These are phyloP conservation scores for Nelumbo lutea DNA, from an alignment of 164 flowering plant species.

Conservation along the genomic window DNA sequence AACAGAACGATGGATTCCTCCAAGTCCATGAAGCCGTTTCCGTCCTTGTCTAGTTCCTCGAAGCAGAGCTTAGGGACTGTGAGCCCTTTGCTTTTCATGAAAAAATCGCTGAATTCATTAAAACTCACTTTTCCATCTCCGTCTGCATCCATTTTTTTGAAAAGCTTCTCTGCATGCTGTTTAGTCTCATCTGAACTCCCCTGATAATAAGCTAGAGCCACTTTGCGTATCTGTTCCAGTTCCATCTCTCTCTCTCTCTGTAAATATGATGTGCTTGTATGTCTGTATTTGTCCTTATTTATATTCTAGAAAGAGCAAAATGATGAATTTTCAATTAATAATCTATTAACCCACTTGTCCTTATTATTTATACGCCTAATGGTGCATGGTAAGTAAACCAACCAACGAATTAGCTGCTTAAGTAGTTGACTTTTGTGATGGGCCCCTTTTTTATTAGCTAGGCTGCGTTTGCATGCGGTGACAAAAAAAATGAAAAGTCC, in stretches of 20 bases:
- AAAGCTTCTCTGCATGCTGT: not conserved
- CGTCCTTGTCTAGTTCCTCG: slow-evolving; percentile 3
- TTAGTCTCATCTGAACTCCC: not conserved
- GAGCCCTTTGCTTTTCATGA: not conserved
- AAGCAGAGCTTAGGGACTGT: not conserved
- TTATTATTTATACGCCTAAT: too few species aligned
- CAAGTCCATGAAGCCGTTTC: slow-evolving; percentile 2
- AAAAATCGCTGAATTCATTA: not conserved
- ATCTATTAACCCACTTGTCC: too few species aligned
- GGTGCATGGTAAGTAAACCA: too few species aligned
- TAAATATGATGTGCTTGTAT: too few species aligned
- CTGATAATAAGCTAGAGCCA: not conserved
- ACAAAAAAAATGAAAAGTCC: too few species aligned
- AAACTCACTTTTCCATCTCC: slow-evolving; percentile 1
- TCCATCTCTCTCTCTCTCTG: not conserved
- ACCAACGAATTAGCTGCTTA: too few species aligned
- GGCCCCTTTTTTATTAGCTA: too few species aligned
- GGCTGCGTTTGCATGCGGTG: too few species aligned
- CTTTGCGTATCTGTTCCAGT: not conserved
- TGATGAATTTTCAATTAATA: too few species aligned
- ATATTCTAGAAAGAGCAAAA: too few species aligned
- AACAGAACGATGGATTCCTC: not conserved
- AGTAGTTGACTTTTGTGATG: too few species aligned
- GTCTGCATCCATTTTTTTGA: not conserved
- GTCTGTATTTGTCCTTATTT: too few species aligned